Percentiles rank a stretch among this genome's conserved stretches.
phyloP scores from a whole-genome alignment of 2,329 filamentous ascomycete genomes.

The Plectosphaerella plurivora region DNA sequence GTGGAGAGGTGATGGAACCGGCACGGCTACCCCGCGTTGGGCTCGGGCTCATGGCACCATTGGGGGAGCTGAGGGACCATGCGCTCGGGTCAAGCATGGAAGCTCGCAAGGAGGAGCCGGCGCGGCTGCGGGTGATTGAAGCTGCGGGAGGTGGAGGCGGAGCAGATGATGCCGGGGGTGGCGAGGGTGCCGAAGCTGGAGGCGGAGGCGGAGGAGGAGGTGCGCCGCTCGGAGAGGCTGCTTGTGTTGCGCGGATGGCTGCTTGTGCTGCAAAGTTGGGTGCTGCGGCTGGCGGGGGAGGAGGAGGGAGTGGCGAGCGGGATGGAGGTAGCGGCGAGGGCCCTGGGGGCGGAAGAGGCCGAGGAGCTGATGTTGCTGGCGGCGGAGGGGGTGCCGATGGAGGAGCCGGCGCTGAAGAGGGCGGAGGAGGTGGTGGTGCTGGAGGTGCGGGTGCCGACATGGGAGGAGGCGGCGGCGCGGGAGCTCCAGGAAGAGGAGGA shows the following conservation, averaged over 20 bases:
- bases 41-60: constrained; percentile 51
- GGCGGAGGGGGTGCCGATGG: constrained; percentile 35
- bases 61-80: constrained; percentile 63
- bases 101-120: constrained; percentile 44
- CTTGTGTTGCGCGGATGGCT: constrained; percentile 38
- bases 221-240: constrained; percentile 21
- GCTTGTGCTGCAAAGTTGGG: constrained; percentile 37
- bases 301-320: constrained; percentile 26
- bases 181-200: constrained; percentile 27
- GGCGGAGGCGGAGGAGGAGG: constrained; percentile 33
- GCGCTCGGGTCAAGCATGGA: constrained; percentile 70
- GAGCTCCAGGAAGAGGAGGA: constrained; percentile 28
- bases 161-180: constrained; percentile 36
- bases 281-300: constrained; percentile 23
- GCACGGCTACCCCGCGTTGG: constrained; percentile 32
- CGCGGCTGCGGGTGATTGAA: constrained; percentile 30
- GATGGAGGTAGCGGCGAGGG: constrained; percentile 31
- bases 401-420: constrained; percentile 34
- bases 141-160: constrained; percentile 23
- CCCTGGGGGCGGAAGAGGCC: constrained; percentile 34
- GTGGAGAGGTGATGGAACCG: constrained; percentile 18
- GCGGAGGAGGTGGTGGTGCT: constrained; percentile 32
- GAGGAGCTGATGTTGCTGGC: constrained; percentile 38
- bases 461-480: constrained; percentile 25
- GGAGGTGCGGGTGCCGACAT: constrained; percentile 28